A percentile compares a stretch with the other conserved stretches of the same genome.
These are phyloP conservation scores for Albugo laibachii DNA, from an alignment of 352 stramenopile species.

Conservation along the genomic window DNA sequence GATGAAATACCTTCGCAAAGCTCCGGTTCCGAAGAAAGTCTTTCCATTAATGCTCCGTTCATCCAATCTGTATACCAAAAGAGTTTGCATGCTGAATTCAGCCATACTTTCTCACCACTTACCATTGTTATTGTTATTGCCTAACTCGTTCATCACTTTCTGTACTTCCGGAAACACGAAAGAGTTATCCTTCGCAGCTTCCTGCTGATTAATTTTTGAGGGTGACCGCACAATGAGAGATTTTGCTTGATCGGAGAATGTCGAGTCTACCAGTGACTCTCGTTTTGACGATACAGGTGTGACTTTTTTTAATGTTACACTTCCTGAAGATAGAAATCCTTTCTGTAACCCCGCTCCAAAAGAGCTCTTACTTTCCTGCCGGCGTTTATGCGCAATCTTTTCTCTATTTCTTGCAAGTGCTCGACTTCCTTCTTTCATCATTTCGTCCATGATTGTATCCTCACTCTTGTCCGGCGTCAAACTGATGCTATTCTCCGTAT, in stretches of 20 bases:
- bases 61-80: conserved; percentile 36
- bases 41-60: conserved; percentile 46
- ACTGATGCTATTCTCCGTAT: neutral
- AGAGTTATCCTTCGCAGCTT: neutral
- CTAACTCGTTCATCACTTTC: conserved; percentile 29
- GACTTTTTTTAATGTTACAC: neutral
- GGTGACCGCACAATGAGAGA: neutral
- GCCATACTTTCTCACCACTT: neutral
- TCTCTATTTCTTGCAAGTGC: conserved; percentile 29
- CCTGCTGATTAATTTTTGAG: neutral
- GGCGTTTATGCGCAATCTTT: conserved; percentile 7
- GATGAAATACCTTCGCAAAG: conserved; percentile 16
- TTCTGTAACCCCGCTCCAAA: conserved; percentile 54
- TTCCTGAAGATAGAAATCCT: conserved; percentile 34
- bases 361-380: conserved; percentile 17
- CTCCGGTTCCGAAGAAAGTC: conserved; percentile 32
- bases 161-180: conserved; percentile 68
- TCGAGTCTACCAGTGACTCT: conserved; percentile 1
- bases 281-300: neutral
- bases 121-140: conserved; percentile 47
- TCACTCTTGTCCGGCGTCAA: conserved; percentile 5
- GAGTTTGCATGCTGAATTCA: neutral
- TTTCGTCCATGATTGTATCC: conserved; percentile 54
- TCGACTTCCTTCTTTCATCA: conserved; percentile 25
- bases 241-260: neutral